Conservation (phyloP, 495 filamentous ascomycete species). For the Talaromyces nanjingensis region DNA sequence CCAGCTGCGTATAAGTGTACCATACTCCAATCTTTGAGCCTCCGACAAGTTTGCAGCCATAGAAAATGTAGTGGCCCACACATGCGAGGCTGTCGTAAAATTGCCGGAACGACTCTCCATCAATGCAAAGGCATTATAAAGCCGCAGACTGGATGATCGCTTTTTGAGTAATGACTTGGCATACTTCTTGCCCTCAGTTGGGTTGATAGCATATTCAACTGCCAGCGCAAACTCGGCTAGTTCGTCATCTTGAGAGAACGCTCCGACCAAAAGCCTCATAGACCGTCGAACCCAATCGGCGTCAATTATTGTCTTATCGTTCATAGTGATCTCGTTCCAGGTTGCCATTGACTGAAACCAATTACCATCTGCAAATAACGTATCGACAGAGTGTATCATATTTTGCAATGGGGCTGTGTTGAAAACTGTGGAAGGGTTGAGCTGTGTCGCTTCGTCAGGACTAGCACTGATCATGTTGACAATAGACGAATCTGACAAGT, state of each 20-base stretch:
- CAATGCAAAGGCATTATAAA: constrained; percentile 76
- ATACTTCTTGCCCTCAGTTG: constrained; percentile 52
- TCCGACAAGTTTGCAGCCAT: constrained; percentile 42
- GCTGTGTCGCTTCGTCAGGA: not conserved
- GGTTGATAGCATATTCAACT: constrained; percentile 54
- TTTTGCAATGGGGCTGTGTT: constrained; percentile 18
- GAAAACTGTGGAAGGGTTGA: constrained; percentile 9
- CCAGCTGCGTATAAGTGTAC: constrained; percentile 64
- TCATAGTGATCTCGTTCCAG: constrained; percentile 19
- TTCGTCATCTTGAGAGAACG: constrained; percentile 32
- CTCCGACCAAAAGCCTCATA: constrained; percentile 49
- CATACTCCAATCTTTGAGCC: constrained; percentile 28
- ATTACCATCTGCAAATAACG: constrained; percentile 27
- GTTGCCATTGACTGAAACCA: constrained; percentile 40
- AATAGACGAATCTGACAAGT: constrained; percentile 17
- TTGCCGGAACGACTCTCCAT: constrained; percentile 58
- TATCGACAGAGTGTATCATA: constrained; percentile 29
- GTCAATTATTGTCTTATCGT: constrained; percentile 18
- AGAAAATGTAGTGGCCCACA: constrained; percentile 59
- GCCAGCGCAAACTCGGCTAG: constrained; percentile 68
- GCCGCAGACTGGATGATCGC: constrained; percentile 51
- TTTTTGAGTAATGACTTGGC: constrained; percentile 68
- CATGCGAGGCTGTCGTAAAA: constrained; percentile 45
- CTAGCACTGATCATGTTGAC: constrained; percentile 20
- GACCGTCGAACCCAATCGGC: constrained; percentile 43